Percentiles rank a stretch among this genome's conserved stretches.
phyloP scores from a whole-genome alignment of 441 rosid genomes.

The Populus hybrid region DNA sequence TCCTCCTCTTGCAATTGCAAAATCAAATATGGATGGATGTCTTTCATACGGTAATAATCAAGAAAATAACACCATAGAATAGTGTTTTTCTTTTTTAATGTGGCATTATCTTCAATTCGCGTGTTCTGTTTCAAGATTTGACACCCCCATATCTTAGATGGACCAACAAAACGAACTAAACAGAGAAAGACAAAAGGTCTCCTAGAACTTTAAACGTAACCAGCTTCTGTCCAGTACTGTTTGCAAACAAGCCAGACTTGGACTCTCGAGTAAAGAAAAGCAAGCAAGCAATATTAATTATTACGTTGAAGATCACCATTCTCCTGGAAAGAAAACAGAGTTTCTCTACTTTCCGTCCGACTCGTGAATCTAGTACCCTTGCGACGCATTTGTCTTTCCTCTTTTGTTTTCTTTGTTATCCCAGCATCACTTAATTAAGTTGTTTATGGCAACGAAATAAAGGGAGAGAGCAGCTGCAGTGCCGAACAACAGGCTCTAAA shows the following conservation, averaged over 20 bases:
- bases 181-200: not conserved
- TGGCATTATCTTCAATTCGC: not conserved
- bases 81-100: not conserved
- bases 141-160: not conserved
- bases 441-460: too few relatives aligned
- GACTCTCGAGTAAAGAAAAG: not conserved
- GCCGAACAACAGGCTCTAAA: too few relatives aligned
- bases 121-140: not conserved
- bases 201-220: not conserved
- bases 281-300: not conserved
- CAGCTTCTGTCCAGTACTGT: not conserved
- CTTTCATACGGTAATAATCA: not conserved
- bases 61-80: not conserved
- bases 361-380: too few relatives aligned
- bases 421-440: too few relatives aligned
- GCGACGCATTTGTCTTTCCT: too few relatives aligned
- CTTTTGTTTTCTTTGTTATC: too few relatives aligned
- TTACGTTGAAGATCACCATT: not conserved
- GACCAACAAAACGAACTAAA: not conserved
- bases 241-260: not conserved
- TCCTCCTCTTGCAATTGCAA: not conserved
- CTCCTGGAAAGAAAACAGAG: too few relatives aligned
- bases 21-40: not conserved
- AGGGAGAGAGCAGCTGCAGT: too few relatives aligned
- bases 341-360: too few relatives aligned